phyloP scores from a whole-genome alignment of 116 monocot species.

The Phalaenopsis hybrid region DNA sequence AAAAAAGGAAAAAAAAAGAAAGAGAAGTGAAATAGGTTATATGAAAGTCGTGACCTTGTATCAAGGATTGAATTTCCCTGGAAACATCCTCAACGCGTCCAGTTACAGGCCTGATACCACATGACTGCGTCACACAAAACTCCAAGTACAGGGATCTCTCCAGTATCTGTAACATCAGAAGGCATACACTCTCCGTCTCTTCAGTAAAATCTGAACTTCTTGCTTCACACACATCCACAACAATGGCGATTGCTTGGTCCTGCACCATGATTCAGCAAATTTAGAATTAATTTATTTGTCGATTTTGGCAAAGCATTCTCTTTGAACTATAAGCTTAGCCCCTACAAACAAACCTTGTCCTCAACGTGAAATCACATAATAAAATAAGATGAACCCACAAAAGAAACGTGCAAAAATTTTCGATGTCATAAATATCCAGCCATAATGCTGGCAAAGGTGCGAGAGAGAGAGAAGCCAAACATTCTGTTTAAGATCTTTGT shows the following conservation, averaged over 20 bases:
- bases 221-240: slow-evolving; percentile 50
- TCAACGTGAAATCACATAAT: no score
- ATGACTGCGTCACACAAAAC: slow-evolving; percentile 69
- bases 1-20: not conserved
- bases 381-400: no score
- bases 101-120: slow-evolving; percentile 73
- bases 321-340: no score
- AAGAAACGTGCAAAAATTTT: no score
- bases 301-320: no score
- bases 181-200: slow-evolving; percentile 43
- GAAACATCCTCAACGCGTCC: slow-evolving; percentile 81
- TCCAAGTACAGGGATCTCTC: slow-evolving; percentile 85
- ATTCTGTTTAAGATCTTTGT: no score
- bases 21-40: not conserved
- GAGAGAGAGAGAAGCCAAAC: no score
- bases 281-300: not conserved
- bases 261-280: slow-evolving; percentile 20
- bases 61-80: slow-evolving; percentile 47
- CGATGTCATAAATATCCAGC: no score
- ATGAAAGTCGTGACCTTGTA: slow-evolving; percentile 35
- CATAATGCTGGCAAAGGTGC: no score
- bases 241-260: slow-evolving; percentile 75
- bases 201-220: slow-evolving; percentile 21
- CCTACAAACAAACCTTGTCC: no score
- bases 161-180: slow-evolving; percentile 58